These are phyloP conservation scores for Oxytropis ochrocephala DNA, from an alignment of 306 rosid species.

Conservation along the genomic window DNA sequence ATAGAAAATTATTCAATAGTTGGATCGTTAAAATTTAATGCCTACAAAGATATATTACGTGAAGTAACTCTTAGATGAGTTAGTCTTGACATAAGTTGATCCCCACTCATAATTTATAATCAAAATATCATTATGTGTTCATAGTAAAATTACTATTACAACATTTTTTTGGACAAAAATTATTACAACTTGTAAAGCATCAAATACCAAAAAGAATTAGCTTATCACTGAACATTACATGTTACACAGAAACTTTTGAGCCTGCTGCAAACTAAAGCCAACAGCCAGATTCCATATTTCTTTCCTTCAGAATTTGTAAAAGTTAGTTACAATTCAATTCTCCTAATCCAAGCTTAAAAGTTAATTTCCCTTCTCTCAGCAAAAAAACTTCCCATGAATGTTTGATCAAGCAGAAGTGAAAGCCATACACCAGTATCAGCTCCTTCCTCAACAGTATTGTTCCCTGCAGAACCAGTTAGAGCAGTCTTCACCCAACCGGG, in stretches of 20 bases:
- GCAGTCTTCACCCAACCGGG: too few relatives aligned
- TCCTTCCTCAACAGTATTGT: conserved; percentile 76
- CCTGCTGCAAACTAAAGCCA: background rate
- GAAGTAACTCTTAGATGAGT: too few relatives aligned
- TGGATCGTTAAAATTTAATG: too few relatives aligned
- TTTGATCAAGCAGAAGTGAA: conserved; percentile 68
- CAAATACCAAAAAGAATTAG: background rate
- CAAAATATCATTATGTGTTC: background rate
- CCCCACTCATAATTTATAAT: background rate
- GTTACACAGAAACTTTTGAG: background rate
- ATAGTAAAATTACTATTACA: background rate
- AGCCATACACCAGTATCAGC: conserved; percentile 98
- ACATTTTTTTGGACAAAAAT: background rate
- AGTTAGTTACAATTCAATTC: background rate
- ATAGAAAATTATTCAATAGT: too few relatives aligned
- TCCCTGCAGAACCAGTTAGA: too few relatives aligned
- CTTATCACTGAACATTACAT: conserved; percentile 1
- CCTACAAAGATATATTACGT: too few relatives aligned
- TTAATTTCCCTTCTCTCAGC: conserved; percentile 92
- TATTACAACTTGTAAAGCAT: background rate
- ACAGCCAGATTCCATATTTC: background rate
- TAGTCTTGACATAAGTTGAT: too few relatives aligned
- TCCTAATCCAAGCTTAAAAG: conserved; percentile 36
- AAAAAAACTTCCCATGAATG: conserved; percentile 57
- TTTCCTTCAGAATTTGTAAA: background rate